Evolutionary conservation across 768 basidiomycete species (phyloP).

Genomic region (Galerina marginata): DNA sequence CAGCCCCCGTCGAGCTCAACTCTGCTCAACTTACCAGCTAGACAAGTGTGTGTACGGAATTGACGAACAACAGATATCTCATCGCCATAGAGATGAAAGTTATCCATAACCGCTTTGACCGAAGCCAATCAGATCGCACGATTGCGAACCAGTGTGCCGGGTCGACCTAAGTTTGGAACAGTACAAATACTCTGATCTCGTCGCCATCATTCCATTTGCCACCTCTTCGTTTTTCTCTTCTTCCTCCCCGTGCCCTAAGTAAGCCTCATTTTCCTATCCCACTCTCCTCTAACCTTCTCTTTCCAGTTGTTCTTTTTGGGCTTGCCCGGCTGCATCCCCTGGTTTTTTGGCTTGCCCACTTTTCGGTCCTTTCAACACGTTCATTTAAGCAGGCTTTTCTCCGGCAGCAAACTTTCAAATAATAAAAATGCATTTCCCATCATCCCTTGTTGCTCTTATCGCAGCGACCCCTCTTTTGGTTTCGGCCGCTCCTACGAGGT

Average conservation of each 20-base stretch:
- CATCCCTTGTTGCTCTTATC: constrained; percentile 47
- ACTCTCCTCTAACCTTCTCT: constrained; percentile 6
- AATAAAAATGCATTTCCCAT: constrained; percentile 53
- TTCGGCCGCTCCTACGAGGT: constrained; percentile 54
- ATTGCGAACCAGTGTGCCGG: constrained; percentile 26
- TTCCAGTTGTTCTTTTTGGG: constrained; percentile 57
- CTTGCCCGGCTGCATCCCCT: constrained; percentile 77
- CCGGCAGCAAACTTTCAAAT: constrained; percentile 34
- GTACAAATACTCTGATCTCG: constrained; percentile 43
- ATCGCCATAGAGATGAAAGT: constrained; percentile 37
- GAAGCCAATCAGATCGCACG: constrained; percentile 37
- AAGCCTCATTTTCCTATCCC: constrained; percentile 24
- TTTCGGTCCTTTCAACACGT: constrained; percentile 36
- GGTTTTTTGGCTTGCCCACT: constrained; percentile 39
- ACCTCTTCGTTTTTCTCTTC: constrained; percentile 35
- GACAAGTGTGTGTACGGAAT: constrained; percentile 8
- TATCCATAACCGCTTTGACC: constrained; percentile 30
- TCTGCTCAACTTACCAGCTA: background rate
- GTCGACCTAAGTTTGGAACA: constrained; percentile 28
- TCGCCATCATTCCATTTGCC: constrained; percentile 30
- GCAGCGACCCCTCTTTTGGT: constrained; percentile 47
- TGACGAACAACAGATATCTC: constrained; percentile 2
- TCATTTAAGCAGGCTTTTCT: constrained; percentile 52
- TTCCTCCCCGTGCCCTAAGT: constrained; percentile 42
- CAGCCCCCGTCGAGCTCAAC: no score